Base-by-base conservation (phyloP, 2,329 filamentous ascomycete species). In the Grosmannia clavigera region DNA sequence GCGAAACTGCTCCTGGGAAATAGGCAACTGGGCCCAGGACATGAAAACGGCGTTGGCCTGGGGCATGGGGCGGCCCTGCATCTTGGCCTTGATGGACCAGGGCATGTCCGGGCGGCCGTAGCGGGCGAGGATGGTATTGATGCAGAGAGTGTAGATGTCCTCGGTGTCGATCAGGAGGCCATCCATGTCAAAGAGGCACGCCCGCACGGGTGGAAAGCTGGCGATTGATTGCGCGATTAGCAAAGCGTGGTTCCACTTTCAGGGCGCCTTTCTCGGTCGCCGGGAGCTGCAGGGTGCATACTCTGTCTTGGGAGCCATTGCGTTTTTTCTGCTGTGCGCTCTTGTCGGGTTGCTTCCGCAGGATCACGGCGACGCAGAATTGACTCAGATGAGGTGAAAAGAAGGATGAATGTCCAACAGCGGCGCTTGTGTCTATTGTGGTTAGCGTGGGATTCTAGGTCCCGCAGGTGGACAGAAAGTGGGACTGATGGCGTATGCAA, bases 121-220 rank as follows among this genome's bases (percentile, higher is more conserved):
- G 69, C 87, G 84, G 60, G 80, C 78, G 48, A 99, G 85, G 46
- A 97, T 81, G 29, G 83, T 78, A 74, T 99, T 96, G 63, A 91
- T 87, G 73, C 88, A 87, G 31, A 82, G 71, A 0, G 90, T 94
- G 78, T 97, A 97, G 60, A 84, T 73, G 68, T 97, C 94, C 77
- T 97, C 94, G 40, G 89, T 91, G 74, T 97, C 86, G 70, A 99
- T 88, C 25, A 99, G 83, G 43, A 99, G 86, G 62, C 94, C 94
- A 73, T 99, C 94, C 92, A 97, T 96, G 78, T 99, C 94, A 72
- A 99, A 97, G 65, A 99, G 85, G 73, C 92, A 96, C 66, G 92
- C 94, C 66, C 91, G 83, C 61, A 97, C 80, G 55, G 87, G 84
- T 25, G 89, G 87, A 72, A 91, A 85, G 70, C 87, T 90, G 40